Percentiles rank a stretch among this genome's conserved stretches.
phyloP scores from a whole-genome alignment of 257 asterid species.

The Leonotis leonurus region DNA sequence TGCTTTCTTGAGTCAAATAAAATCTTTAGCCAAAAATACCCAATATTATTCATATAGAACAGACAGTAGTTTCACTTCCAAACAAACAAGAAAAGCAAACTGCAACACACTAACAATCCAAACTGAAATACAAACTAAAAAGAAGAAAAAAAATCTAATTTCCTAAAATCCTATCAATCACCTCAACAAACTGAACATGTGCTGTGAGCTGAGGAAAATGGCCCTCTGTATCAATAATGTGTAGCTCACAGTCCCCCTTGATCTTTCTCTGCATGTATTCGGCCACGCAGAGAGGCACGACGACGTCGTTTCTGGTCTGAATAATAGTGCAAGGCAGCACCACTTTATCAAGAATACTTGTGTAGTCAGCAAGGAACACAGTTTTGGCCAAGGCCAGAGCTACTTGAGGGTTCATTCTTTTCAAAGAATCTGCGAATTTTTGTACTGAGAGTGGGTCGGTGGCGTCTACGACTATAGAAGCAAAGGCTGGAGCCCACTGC shows the following conservation, averaged over 20 bases:
- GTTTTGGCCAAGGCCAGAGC: conserved; percentile 55
- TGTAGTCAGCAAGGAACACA: conserved; percentile 49
- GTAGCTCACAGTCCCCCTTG: conserved; percentile 34
- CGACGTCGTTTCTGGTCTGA: conserved; percentile 45
- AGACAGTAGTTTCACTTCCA: conserved; percentile 5
- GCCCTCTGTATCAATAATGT: conserved; percentile 50
- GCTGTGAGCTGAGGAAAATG: conserved; percentile 86
- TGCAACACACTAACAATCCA: not conserved
- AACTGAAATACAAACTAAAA: not conserved
- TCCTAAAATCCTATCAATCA: conserved; percentile 34
- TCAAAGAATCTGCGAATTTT: conserved; percentile 36
- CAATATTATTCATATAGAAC: too few relatives aligned
- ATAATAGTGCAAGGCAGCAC: conserved; percentile 49
- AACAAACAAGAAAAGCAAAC: not conserved
- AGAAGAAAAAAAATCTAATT: not conserved
- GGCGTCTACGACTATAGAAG: conserved; percentile 43
- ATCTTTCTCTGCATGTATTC: conserved; percentile 42
- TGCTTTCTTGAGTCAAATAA: too few relatives aligned
- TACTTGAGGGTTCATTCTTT: conserved; percentile 46
- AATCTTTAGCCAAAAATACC: too few relatives aligned
- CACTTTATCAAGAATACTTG: conserved; percentile 47
- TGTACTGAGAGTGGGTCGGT: conserved; percentile 37
- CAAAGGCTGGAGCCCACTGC: conserved; percentile 54
- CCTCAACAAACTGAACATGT: conserved; percentile 36
- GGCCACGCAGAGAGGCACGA: conserved; percentile 58